phyloP scores from a whole-genome alignment of 2,329 filamentous ascomycete genomes.

The Chrysoporthe austroafricana region DNA sequence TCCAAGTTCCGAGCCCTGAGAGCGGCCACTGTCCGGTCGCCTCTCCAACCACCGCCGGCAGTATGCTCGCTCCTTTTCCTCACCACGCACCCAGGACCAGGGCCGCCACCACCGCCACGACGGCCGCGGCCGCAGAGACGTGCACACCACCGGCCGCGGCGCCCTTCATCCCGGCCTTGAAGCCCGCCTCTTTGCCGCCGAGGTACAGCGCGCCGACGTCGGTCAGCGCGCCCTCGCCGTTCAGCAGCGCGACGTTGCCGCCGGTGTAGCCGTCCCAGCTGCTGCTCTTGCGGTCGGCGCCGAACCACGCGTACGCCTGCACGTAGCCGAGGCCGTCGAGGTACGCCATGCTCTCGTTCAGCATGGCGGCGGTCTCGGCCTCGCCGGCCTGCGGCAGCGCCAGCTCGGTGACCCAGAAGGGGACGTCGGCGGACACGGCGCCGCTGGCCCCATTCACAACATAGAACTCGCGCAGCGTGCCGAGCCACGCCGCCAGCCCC shows the following conservation, averaged over 20 bases:
- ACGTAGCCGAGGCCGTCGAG: conserved; percentile 42
- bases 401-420: conserved; percentile 47
- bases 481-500: conserved; percentile 43
- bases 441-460: conserved; percentile 8
- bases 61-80: neutral
- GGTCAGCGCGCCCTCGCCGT: conserved; percentile 43
- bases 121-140: conserved; percentile 8
- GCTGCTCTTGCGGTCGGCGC: conserved; percentile 42
- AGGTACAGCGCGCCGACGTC: conserved; percentile 44
- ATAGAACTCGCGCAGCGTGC: conserved; percentile 43
- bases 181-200: conserved; percentile 44
- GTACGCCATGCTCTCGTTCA: conserved; percentile 44
- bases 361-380: conserved; percentile 43
- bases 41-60: neutral
- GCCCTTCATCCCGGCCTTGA: conserved; percentile 39
- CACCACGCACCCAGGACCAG: conserved; percentile 9
- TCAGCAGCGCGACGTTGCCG: conserved; percentile 42
- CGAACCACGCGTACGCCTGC: conserved; percentile 47
- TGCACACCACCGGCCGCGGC: conserved; percentile 8
- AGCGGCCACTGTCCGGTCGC: neutral
- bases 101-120: conserved; percentile 4
- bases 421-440: conserved; percentile 28
- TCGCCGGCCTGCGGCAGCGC: conserved; percentile 42
- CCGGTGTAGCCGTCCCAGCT: conserved; percentile 46
- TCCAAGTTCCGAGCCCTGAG: neutral